These are phyloP conservation scores for Blastomyces parvus DNA, from an alignment of 2,329 filamentous ascomycete genomes.

Conservation along the genomic window DNA sequence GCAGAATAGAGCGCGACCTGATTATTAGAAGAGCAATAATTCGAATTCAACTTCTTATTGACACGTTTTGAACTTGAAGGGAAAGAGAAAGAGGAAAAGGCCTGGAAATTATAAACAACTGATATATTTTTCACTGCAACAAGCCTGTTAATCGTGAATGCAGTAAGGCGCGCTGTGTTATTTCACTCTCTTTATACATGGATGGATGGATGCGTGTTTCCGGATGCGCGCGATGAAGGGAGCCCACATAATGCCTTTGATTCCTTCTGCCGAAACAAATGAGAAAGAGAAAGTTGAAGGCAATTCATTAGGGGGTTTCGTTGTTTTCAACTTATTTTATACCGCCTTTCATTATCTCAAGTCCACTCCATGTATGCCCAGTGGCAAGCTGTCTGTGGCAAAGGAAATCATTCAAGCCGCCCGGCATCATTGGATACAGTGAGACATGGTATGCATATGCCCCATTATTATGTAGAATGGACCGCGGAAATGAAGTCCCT, in stretches of 20 bases:
- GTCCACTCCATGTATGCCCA: neutral
- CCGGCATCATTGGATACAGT: neutral
- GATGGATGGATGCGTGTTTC: neutral
- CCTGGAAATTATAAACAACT: neutral
- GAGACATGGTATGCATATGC: neutral
- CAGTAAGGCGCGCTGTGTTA: neutral
- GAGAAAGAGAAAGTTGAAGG: neutral
- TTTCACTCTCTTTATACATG: neutral
- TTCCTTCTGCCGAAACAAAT: neutral
- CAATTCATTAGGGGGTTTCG: neutral
- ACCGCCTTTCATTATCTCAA: neutral
- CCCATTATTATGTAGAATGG: neutral
- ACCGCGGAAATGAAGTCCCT: neutral
- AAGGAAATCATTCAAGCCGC: neutral
- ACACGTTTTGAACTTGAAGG: neutral
- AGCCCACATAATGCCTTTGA: neutral
- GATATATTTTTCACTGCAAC: neutral
- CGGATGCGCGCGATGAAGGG: neutral
- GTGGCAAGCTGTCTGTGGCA: neutral
- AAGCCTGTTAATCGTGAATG: neutral
- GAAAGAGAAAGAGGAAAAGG: neutral
- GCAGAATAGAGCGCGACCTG: neutral
- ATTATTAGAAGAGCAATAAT: neutral
- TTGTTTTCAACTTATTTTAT: neutral
- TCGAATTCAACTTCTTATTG: neutral